Evolutionary conservation across 148 eudicot genomes (phyloP).

Genomic region (Camellia sinensis): DNA sequence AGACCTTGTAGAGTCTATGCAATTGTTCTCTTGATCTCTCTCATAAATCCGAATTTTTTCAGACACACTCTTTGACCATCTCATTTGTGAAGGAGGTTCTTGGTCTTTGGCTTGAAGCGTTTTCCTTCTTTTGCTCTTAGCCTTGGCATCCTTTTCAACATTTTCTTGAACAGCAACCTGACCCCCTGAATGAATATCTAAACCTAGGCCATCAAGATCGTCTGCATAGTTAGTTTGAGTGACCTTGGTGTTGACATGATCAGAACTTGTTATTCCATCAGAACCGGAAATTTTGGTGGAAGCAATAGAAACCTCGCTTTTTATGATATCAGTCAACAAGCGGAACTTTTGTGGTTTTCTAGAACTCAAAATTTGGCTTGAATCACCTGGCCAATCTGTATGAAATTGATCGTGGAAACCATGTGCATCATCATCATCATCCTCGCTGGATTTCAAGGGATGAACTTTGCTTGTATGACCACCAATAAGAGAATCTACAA

Average conservation of each 20-base stretch:
- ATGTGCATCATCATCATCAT: not conserved
- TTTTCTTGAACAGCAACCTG: not conserved
- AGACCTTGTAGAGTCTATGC: not conserved
- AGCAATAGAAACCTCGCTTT: not conserved
- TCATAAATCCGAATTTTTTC: not conserved
- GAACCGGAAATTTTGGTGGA: not conserved
- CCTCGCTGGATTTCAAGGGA: conserved; percentile 11
- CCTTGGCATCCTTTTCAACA: not conserved
- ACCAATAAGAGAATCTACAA: not conserved
- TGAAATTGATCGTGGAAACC: not conserved
- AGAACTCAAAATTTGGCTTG: not conserved
- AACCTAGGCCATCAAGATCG: conserved; percentile 8
- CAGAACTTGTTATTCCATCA: not conserved
- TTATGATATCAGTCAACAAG: conserved; percentile 19
- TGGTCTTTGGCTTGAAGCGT: conserved; percentile 7
- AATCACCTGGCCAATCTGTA: conserved; percentile 10
- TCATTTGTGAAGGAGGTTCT: not conserved
- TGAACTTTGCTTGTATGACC: not conserved
- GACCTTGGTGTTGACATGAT: not conserved
- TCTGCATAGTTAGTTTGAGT: conserved; percentile 12
- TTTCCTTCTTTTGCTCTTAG: conserved; percentile 10
- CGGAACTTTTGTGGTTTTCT: conserved; percentile 19
- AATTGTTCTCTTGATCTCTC: conserved; percentile 16
- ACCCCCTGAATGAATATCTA: not conserved
- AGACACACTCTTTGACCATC: not conserved